Conservation (phyloP, 495 filamentous ascomycete genomes). For the Podospora pseudoanserina region DNA sequence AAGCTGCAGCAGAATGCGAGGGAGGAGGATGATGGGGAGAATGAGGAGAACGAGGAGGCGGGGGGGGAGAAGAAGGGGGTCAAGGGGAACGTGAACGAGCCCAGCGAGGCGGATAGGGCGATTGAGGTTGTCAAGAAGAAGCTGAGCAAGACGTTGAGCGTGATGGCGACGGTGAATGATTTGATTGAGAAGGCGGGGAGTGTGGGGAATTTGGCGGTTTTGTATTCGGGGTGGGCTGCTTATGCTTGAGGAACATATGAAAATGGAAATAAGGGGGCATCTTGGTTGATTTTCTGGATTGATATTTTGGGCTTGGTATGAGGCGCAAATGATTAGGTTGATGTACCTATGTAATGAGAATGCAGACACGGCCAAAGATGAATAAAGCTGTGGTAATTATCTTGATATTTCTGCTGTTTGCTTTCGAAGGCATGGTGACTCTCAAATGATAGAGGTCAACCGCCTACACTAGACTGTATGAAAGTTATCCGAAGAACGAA, state of each 20-base stretch:
- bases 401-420: no score
- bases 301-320: no score
- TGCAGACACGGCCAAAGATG: no score
- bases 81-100: slow-evolving; percentile 60
- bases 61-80: slow-evolving; percentile 16
- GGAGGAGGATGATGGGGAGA: slow-evolving; percentile 32
- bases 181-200: slow-evolving; percentile 93
- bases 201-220: slow-evolving; percentile 83
- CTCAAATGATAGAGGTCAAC: no score
- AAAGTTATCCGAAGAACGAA: no score
- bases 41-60: slow-evolving; percentile 18
- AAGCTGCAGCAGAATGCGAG: slow-evolving; percentile 56
- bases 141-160: slow-evolving; percentile 86
- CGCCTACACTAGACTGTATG: no score
- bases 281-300: no score
- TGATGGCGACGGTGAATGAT: slow-evolving; percentile 92
- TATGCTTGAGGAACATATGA: background rate
- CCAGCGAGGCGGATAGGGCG: slow-evolving; percentile 87
- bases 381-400: no score
- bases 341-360: no score
- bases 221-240: slow-evolving; percentile 63
- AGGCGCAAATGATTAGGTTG: no score
- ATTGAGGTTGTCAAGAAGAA: slow-evolving; percentile 93
- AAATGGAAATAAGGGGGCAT: background rate
- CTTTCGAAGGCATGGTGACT: no score